Conservation (phyloP, 257 asterid species). For the Jaltomata sinuosa region DNA sequence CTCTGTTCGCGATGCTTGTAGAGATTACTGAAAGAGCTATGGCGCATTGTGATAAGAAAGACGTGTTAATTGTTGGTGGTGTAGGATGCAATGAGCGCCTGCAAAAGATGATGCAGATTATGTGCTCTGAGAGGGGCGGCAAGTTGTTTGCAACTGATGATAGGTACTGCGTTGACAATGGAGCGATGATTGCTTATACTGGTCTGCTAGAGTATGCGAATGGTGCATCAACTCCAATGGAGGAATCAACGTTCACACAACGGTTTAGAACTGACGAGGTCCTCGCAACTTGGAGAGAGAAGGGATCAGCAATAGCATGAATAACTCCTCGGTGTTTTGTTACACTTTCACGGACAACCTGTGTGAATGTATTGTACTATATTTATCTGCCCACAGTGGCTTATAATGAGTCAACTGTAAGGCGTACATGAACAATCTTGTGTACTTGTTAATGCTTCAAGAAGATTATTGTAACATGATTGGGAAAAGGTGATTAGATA, state of each 20-base stretch:
- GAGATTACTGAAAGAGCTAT: slow-evolving; percentile 93
- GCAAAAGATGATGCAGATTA: slow-evolving; percentile 88
- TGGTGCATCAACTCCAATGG: slow-evolving; percentile 57
- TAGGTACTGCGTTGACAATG: slow-evolving; percentile 86
- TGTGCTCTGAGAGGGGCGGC: slow-evolving; percentile 95
- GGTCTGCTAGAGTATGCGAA: slow-evolving; percentile 85
- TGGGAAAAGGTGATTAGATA: neutral
- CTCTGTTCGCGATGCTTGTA: slow-evolving; percentile 95
- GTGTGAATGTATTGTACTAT: neutral
- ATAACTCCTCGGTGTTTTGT: neutral
- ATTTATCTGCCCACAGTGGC: neutral
- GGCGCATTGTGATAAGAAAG: slow-evolving; percentile 95
- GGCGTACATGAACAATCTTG: neutral
- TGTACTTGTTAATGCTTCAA: neutral
- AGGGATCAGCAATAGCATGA: slow-evolving; percentile 33
- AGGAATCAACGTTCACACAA: slow-evolving; percentile 87
- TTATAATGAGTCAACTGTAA: neutral
- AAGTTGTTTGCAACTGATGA: slow-evolving; percentile 81
- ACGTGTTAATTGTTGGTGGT: slow-evolving; percentile 94
- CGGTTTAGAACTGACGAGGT: slow-evolving; percentile 95
- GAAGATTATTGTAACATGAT: neutral
- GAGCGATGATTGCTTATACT: slow-evolving; percentile 98
- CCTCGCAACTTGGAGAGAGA: slow-evolving; percentile 81
- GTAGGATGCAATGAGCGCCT: slow-evolving; percentile 88
- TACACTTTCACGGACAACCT: neutral